Percentiles rank a stretch among this genome's conserved stretches.
phyloP scores from a whole-genome alignment of 2,329 filamentous ascomycete species.

The Apiospora phragmitis region DNA sequence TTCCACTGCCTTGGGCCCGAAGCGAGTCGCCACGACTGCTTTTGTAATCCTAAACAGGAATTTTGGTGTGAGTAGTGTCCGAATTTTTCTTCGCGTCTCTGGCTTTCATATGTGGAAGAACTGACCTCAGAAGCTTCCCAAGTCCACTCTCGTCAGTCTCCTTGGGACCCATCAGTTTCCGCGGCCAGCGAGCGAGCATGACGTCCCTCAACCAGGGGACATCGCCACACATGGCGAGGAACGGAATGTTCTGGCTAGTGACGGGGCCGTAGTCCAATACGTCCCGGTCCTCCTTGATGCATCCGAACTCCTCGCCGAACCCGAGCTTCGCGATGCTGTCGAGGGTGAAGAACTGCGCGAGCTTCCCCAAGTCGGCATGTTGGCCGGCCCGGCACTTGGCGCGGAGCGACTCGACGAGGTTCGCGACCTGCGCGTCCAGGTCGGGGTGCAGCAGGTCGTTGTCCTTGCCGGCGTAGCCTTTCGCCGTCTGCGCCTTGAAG shows the following conservation, averaged over 20 bases:
- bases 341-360: slow-evolving; percentile 20
- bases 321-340: slow-evolving; percentile 29
- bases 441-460: slow-evolving; percentile 18
- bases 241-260: slow-evolving; percentile 16
- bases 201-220: slow-evolving; percentile 22
- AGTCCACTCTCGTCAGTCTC: slow-evolving; percentile 23
- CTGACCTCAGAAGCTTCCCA: slow-evolving; percentile 19
- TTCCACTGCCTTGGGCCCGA: not conserved
- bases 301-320: slow-evolving; percentile 28
- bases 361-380: slow-evolving; percentile 16
- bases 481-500: slow-evolving; percentile 20
- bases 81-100: not conserved
- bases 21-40: not conserved
- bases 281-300: slow-evolving; percentile 24
- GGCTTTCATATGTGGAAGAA: not conserved
- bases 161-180: slow-evolving; percentile 25
- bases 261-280: slow-evolving; percentile 20
- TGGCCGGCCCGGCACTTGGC: slow-evolving; percentile 12
- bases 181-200: slow-evolving; percentile 19
- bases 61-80: not conserved
- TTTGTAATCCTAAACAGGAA: not conserved
- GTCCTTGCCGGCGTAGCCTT: slow-evolving; percentile 25
- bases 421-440: slow-evolving; percentile 19
- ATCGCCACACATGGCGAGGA: slow-evolving; percentile 21
- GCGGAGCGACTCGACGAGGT: slow-evolving; percentile 19